A percentile compares a stretch with the other conserved stretches of the same genome.
Conservation (phyloP, 345 rosid genomes). For the Hypericum perforatum region DNA sequence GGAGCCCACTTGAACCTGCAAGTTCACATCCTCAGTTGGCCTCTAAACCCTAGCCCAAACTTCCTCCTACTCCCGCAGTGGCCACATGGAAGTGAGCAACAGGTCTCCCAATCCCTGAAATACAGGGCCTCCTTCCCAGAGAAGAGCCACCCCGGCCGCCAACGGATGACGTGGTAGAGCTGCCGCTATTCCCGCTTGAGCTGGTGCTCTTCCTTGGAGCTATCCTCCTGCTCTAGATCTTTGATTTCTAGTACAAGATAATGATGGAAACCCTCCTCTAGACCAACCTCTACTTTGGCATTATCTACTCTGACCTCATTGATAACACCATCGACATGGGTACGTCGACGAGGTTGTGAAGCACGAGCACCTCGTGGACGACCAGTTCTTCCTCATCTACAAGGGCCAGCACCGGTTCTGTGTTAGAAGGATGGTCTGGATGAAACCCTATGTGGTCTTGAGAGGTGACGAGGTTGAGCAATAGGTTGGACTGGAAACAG, state of each 20-base stretch:
- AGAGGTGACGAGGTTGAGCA: conserved; percentile 80
- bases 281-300: conserved; percentile 83
- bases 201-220: conserved; percentile 94
- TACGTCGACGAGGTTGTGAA: conserved; percentile 87
- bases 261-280: conserved; percentile 97
- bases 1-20: too few relatives aligned
- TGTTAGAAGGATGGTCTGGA: conserved; percentile 53
- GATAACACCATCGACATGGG: conserved; percentile 62
- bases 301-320: conserved; percentile 61
- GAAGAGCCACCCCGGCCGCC: conserved; percentile 38
- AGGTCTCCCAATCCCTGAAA: conserved; percentile 10
- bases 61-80: background rate
- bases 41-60: conserved; percentile 21
- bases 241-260: conserved; percentile 95
- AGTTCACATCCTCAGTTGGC: too few relatives aligned
- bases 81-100: conserved; percentile 13
- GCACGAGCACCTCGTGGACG: conserved; percentile 82
- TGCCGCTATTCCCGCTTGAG: conserved; percentile 84
- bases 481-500: conserved; percentile 69
- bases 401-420: conserved; percentile 95
- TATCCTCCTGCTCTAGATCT: conserved; percentile 83
- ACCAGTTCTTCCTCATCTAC: conserved; percentile 72
- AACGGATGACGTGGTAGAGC: conserved; percentile 58
- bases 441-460: conserved; percentile 78
- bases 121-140: conserved; percentile 56